These are phyloP conservation scores for Zarea fungicola DNA, from an alignment of 2,329 filamentous ascomycete genomes.

Conservation along the genomic window DNA sequence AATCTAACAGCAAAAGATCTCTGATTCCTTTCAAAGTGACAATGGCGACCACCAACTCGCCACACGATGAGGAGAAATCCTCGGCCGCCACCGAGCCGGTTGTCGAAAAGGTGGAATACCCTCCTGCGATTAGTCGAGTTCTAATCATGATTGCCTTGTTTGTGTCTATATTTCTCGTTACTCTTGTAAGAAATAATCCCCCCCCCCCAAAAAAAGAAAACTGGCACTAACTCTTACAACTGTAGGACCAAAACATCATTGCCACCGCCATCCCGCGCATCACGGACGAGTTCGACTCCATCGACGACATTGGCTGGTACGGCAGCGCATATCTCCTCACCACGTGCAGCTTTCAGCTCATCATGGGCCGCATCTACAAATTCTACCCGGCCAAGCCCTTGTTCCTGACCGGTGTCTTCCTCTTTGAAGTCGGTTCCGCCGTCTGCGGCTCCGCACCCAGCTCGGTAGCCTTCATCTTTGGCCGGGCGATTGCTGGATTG, in stretches of 20 bases:
- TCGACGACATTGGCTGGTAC: constrained; percentile 43
- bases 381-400: constrained; percentile 41
- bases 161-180: constrained; percentile 41
- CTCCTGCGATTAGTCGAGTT: not conserved
- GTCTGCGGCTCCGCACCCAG: constrained; percentile 22
- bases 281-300: constrained; percentile 30
- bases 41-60: not conserved
- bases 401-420: constrained; percentile 25
- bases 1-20: too few relatives aligned
- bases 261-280: constrained; percentile 33
- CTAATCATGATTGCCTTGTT: constrained; percentile 2
- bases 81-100: not conserved
- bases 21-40: too few relatives aligned
- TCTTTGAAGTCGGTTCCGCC: constrained; percentile 35
- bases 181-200: constrained; percentile 25
- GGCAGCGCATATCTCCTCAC: constrained; percentile 40
- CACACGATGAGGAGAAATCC: not conserved
- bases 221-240: not conserved
- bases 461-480: constrained; percentile 16
- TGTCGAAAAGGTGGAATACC: not conserved
- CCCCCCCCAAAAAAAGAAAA: too few relatives aligned
- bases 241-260: constrained; percentile 33
- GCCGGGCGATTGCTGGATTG: constrained; percentile 16
- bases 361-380: constrained; percentile 47
- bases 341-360: constrained; percentile 42